Evolutionary conservation across 371 early-diverging fungal genomes (phyloP), one percentile per base, ranked within the genome.

Genomic region (Rhizopus arrhizus): DNA sequence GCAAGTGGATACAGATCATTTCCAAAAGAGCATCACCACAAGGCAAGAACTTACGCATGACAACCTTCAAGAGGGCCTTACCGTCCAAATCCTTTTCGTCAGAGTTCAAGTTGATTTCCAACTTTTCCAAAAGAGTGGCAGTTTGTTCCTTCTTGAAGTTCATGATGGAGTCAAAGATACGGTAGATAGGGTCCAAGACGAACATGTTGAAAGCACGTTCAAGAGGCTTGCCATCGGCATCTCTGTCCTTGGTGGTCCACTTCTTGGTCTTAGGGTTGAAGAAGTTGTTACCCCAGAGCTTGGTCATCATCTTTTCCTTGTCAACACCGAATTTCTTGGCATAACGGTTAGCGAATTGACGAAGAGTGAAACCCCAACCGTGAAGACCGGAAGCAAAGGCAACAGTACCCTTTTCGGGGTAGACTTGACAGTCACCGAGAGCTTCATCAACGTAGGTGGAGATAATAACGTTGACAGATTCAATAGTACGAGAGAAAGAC

Each of bases 11-110:
- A 77, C 94, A 92, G 83, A 99, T 96, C 95, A 99, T 98, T 82
- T 99, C 99, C 76, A 99, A 88, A 54, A 99, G 91, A 71, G 93
- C 92, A 75, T 99, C 99, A 75, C 95, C 97, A 77, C 98, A 97
- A 53, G 99, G 99, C 75, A 99, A 88, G 95, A 99, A 99, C 85
- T 94, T 94, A 81, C 95, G 93, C 99, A 99, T 99, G 65, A 97
- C 94, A 69, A 89, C 85, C 91, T 98, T 95, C 65, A 99, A 91
- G 56, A 99, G 88, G 35, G 87, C 80, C 90, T 99, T 99, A 73
- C 96, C 99, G 67, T 91, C 92, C 46, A 95, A 78, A 38, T 93
- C 96, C 73, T 88, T 87, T 78, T 95, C 95, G 42, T 96, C 97
- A 64, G 68, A 53, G 77, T 88, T 93, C 53, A 99, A 85, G 51